Evolutionary conservation across 495 filamentous ascomycete species (phyloP).

Genomic region (Daldinia decipiens): DNA sequence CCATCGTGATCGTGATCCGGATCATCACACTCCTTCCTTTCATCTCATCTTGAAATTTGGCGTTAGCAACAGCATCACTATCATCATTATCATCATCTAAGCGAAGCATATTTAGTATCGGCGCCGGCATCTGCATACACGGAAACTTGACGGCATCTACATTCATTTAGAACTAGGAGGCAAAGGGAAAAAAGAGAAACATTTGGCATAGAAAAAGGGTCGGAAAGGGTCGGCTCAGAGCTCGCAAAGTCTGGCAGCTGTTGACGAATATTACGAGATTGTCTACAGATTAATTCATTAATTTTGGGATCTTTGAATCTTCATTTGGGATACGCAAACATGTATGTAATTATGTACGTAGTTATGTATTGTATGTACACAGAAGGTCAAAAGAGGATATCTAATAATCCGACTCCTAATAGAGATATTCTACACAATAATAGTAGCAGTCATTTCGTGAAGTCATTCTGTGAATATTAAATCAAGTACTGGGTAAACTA

Average conservation of each 20-base stretch:
- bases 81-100: slow-evolving; percentile 17
- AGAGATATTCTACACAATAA: slow-evolving; percentile 7
- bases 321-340: background rate
- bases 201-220: slow-evolving; percentile 34
- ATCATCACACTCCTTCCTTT: background rate
- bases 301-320: background rate
- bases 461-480: background rate
- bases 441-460: background rate
- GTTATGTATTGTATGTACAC: background rate
- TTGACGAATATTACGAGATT: slow-evolving; percentile 28
- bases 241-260: slow-evolving; percentile 14
- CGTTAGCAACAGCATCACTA: slow-evolving; percentile 32
- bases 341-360: background rate
- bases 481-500: background rate
- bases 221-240: slow-evolving; percentile 18
- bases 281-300: slow-evolving; percentile 1
- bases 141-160: slow-evolving; percentile 33
- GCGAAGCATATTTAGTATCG: slow-evolving; percentile 22
- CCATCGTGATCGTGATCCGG: background rate
- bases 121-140: slow-evolving; percentile 31
- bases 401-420: background rate
- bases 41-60: slow-evolving; percentile 16
- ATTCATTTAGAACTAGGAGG: slow-evolving; percentile 37
- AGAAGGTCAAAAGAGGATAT: background rate
- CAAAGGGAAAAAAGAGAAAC: slow-evolving; percentile 13